Conservation (phyloP, 2,329 filamentous ascomycete species). For the Dendrostoma leiphaemia region DNA sequence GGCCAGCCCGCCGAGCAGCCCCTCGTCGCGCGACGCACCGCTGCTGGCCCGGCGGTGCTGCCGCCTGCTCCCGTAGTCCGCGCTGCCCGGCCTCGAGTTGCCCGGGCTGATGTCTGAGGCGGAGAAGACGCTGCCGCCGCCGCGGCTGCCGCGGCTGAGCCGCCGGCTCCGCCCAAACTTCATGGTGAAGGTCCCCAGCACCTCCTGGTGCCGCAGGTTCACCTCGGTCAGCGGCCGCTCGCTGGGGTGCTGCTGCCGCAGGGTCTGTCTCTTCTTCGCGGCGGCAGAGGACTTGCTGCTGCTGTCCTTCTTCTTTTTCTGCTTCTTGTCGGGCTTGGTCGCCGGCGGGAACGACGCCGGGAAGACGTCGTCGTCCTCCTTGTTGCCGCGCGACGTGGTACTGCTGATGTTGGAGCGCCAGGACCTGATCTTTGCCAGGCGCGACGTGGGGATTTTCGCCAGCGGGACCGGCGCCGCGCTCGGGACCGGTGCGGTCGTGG, state of each 20-base stretch:
- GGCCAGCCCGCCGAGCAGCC: background rate
- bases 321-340: too few species aligned
- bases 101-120: slow-evolving; percentile 43
- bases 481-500: background rate
- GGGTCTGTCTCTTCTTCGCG: background rate
- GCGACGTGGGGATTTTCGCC: background rate
- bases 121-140: slow-evolving; percentile 23
- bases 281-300: slow-evolving; percentile 1
- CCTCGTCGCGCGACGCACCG: background rate
- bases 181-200: slow-evolving; percentile 44
- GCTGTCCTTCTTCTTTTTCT: too few species aligned
- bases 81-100: slow-evolving; percentile 38
- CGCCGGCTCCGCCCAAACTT: slow-evolving; percentile 38
- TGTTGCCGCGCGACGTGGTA: too few species aligned
- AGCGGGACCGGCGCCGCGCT: background rate
- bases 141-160: slow-evolving; percentile 5
- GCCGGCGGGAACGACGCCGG: too few species aligned
- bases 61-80: slow-evolving; percentile 21
- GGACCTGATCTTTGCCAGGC: slow-evolving; percentile 8
- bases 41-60: background rate
- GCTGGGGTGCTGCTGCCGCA: slow-evolving; percentile 36
- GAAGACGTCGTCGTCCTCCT: too few species aligned
- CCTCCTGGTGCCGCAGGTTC: slow-evolving; percentile 46
- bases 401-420: slow-evolving; percentile 7
- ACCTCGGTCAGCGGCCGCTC: slow-evolving; percentile 43